A percentile compares a stretch with the other conserved stretches of the same genome.
Conservation (phyloP, 179 eudicot genomes). For the Amaranthus tricolor region DNA sequence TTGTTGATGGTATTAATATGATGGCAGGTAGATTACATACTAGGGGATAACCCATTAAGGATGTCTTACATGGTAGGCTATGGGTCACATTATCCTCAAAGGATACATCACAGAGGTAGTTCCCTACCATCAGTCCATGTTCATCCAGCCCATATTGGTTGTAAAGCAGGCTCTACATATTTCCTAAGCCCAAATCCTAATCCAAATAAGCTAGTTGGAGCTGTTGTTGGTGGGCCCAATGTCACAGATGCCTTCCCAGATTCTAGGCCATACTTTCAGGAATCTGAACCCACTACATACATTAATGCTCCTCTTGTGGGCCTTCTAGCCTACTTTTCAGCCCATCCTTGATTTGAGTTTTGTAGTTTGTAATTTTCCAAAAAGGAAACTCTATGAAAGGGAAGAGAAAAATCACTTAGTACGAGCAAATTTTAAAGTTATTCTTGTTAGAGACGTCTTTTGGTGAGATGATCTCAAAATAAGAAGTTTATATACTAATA, state of each 20-base stretch:
- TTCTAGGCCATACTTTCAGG: slow-evolving; percentile 40
- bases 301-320: slow-evolving; percentile 57
- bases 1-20: background rate
- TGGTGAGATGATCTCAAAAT: too few relatives aligned
- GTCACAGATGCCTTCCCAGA: slow-evolving; percentile 43
- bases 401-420: background rate
- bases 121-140: slow-evolving; percentile 46
- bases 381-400: background rate
- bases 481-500: too few relatives aligned
- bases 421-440: background rate
- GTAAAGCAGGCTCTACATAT: slow-evolving; percentile 42
- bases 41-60: slow-evolving; percentile 46
- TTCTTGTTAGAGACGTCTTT: too few relatives aligned
- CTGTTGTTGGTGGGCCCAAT: slow-evolving; percentile 56
- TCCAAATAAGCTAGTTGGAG: slow-evolving; percentile 45
- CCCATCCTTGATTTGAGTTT: slow-evolving; percentile 31
- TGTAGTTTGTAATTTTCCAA: background rate
- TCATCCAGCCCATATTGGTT: slow-evolving; percentile 43
- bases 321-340: slow-evolving; percentile 39
- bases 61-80: slow-evolving; percentile 63
- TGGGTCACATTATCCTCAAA: slow-evolving; percentile 39
- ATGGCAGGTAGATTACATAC: slow-evolving; percentile 50
- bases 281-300: slow-evolving; percentile 55
- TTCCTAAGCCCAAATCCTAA: slow-evolving; percentile 37
- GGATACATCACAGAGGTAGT: slow-evolving; percentile 50